These are phyloP conservation scores for Cutaneotrichosporon sp. DNA, from an alignment of 1,284 basidiomycete species.

Conservation along the genomic window DNA sequence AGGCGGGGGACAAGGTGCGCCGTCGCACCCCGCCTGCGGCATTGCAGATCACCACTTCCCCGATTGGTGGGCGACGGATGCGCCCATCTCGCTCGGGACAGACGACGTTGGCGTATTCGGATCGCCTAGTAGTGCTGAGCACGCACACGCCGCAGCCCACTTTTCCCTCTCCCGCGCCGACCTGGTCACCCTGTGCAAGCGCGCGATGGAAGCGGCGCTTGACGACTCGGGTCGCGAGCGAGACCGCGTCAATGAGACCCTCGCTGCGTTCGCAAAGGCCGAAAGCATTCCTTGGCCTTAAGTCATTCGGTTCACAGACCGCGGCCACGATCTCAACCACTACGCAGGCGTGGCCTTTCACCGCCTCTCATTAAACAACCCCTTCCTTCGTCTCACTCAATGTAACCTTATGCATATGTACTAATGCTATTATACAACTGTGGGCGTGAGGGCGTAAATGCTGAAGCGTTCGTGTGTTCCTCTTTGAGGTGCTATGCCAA, in stretches of 20 bases:
- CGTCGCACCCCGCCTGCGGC: neutral
- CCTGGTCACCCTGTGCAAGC: constrained; percentile 19
- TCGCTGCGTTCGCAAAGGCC: constrained; percentile 6
- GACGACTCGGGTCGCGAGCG: constrained; percentile 8
- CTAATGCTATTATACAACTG: too few species aligned
- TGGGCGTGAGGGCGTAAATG: too few species aligned
- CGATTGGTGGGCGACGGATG: constrained; percentile 25
- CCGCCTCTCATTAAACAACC: too few species aligned
- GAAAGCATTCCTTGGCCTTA: constrained; percentile 8
- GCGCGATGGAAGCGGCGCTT: constrained; percentile 22
- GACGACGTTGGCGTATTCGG: constrained; percentile 37
- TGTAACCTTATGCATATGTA: too few species aligned
- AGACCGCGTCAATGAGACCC: constrained; percentile 1
- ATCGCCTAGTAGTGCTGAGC: constrained; percentile 21
- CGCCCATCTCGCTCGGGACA: constrained; percentile 25
- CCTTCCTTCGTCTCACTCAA: too few species aligned
- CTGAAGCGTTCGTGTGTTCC: too few species aligned
- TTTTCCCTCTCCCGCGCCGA: constrained; percentile 21
- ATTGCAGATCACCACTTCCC: constrained; percentile 30
- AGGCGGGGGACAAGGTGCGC: neutral
- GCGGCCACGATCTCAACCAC: too few species aligned
- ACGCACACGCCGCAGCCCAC: constrained; percentile 22
- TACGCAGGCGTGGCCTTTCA: too few species aligned
- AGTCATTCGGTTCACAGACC: neutral
- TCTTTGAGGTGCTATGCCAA: too few species aligned